Base-by-base conservation (phyloP, 768 basidiomycete species). In the Lactifluus volemus region DNA sequence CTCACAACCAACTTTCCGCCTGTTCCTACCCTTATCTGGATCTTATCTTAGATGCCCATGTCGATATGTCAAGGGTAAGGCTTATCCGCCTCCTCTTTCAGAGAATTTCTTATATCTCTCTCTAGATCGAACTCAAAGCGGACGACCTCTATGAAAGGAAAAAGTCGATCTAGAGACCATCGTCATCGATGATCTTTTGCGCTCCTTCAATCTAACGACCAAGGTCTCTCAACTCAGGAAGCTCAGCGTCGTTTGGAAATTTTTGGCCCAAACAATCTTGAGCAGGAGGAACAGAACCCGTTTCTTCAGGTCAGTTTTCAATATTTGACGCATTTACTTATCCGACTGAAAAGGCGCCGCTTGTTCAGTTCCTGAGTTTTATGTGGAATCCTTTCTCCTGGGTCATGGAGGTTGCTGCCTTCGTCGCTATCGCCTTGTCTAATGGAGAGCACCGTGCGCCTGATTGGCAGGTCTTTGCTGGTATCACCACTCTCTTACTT, bases 381-480 rank as follows among this genome's bases (percentile, higher is more conserved):
- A 98, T 98, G 96, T 98, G 96, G 96, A 98, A 98, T 77, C 96
- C 96, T 48, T 80, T 98, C 12, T 98, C 96, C 38, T 98, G 96
- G 96, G 96, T 98, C 75, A 98, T 98, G 96, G 96, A 98, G 75
- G 93, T 88, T 64, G 94, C 94, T 41, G 90, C 92, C 9, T 80
- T 93, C 34, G 92, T 94, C 66, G 95, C 96, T 51, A 98, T 98
- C 73, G 93, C 84, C 45, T 84, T 98, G 34, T 97, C 96, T 58
- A 98, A 98, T 74, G 96, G 96, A 74, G 85, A 85, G 68, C 77
- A 79, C 58, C 77, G 79, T 57, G 84, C 95, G 32, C 96, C 96
- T 19, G 95, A 98, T 71, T 98, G 96, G 96, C 78, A 90, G 72
- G 96, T 98, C 78, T 98, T 98, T 76, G 82, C 89, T 75, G 96